Base-by-base conservation (phyloP, 306 rosid genomes). In the Castanea sativa region DNA sequence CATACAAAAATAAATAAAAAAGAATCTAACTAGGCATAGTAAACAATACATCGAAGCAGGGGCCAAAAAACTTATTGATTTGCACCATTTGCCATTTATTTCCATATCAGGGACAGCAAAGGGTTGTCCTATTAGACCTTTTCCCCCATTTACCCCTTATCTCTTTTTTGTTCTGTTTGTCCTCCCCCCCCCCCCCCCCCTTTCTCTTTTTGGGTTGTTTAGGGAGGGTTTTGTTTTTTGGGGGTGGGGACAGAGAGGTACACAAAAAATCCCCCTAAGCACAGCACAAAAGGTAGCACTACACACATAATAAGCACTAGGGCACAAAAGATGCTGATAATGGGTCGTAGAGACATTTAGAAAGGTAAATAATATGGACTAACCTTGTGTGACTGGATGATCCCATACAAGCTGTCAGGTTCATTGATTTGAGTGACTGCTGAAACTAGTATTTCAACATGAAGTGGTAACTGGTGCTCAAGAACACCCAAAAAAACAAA, bases 361-460 rank as follows among this genome's bases (percentile, higher is more conserved):
- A 64, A 30, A 68, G 45, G 58, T 27, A 82, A 69, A 55, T 55
- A 68, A 49, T 49, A 71, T 73, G n/a, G 63, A 74, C 91, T 83
- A 23, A 94, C 97, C 97, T 92, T 89, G 86, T 91, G 97, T 57
- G 97, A 91, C 83, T 92, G 97, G 82, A 92, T 89, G 74, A 94
- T 94, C 82, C 98, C 98, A 55, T 94, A 92, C 76, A 94, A 88
- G 91, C 97, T 91, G 88, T 94, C 97, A 30, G 97, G 97, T 89
- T 92, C 97, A 74, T 94, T 94, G 53, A 94, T 94, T 85, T 91
- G 87, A 85, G 92, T 92, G 73, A 89, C 87, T 7, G 98, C 97
- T 19, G 92, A 89, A 75, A 92, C 91, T 43, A 94, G 91, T 83
- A 92, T 88, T 89, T 92, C 93, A 85, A 94, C 84, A 81, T 94